Evolutionary conservation across 108 stramenopile genomes (phyloP).

Genomic region (Schizochytrium sp.): DNA sequence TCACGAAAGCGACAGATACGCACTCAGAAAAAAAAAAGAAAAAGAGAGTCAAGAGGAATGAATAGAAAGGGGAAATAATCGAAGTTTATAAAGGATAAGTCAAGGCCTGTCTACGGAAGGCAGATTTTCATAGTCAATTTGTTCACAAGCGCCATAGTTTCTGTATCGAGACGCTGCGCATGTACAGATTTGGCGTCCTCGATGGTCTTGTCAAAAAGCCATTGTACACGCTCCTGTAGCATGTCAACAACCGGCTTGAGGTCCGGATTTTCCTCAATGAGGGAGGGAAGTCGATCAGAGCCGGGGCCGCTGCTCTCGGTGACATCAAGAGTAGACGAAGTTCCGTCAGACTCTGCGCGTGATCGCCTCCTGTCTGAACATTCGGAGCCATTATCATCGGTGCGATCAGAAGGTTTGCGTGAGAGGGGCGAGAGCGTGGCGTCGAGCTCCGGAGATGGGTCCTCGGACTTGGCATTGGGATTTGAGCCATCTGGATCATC

Average conservation of each 20-base stretch:
- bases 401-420: background rate
- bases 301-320: background rate
- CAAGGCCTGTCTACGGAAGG: background rate
- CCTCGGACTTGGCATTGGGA: background rate
- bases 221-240: background rate
- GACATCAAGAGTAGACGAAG: background rate
- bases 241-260: background rate
- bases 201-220: background rate
- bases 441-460: background rate
- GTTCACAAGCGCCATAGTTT: background rate
- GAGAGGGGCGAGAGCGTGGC: background rate
- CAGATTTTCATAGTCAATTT: background rate
- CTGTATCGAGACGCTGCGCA: background rate
- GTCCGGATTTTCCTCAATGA: background rate
- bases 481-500: background rate
- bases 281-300: background rate
- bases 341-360: background rate
- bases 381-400: background rate
- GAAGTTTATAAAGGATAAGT: too few species aligned
- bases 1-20: too few species aligned
- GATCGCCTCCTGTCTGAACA: background rate
- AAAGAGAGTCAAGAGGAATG: background rate
- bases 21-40: too few species aligned
- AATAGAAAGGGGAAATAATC: background rate
- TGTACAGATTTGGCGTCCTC: background rate